Percentiles rank a stretch among this genome's conserved stretches.
Evolutionary conservation across 2,329 filamentous ascomycete species (phyloP).

Genomic region (Sphaceloma murrayae): DNA sequence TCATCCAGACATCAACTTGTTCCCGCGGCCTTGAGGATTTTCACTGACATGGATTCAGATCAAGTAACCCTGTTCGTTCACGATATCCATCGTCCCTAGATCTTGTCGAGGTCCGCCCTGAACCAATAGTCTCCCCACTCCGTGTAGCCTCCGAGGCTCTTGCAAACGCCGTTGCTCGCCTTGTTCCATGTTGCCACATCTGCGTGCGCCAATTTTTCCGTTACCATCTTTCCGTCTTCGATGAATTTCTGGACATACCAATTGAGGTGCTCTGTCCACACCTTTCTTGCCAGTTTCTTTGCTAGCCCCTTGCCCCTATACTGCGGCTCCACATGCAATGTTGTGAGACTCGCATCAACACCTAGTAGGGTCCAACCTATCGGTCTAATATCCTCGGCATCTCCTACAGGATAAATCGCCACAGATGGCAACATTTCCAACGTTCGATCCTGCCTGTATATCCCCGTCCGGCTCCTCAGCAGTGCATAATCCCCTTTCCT

Average conservation of each 20-base stretch:
- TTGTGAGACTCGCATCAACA: constrained; percentile 52
- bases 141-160: constrained; percentile 48
- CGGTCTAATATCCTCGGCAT: constrained; percentile 41
- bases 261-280: constrained; percentile 45
- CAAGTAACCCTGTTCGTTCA: no score
- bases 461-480: constrained; percentile 47
- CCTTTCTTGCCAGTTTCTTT: constrained; percentile 49
- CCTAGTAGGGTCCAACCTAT: constrained; percentile 59
- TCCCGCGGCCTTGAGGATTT: no score
- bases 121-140: constrained; percentile 53
- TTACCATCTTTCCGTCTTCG: constrained; percentile 23
- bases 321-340: constrained; percentile 50
- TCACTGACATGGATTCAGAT: no score
- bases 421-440: constrained; percentile 34
- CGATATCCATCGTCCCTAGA: constrained; percentile 3
- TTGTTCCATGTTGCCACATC: constrained; percentile 55
- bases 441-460: constrained; percentile 46
- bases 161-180: constrained; percentile 53
- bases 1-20: no score
- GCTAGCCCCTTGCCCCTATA: constrained; percentile 56
- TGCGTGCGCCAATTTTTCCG: constrained; percentile 49
- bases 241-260: constrained; percentile 29
- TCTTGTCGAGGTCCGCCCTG: constrained; percentile 33
- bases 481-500: constrained; percentile 45
- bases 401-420: constrained; percentile 25